Percentiles rank a stretch among this genome's conserved stretches.
phyloP scores from a whole-genome alignment of 306 rosid species.

The Malus asiatica region DNA sequence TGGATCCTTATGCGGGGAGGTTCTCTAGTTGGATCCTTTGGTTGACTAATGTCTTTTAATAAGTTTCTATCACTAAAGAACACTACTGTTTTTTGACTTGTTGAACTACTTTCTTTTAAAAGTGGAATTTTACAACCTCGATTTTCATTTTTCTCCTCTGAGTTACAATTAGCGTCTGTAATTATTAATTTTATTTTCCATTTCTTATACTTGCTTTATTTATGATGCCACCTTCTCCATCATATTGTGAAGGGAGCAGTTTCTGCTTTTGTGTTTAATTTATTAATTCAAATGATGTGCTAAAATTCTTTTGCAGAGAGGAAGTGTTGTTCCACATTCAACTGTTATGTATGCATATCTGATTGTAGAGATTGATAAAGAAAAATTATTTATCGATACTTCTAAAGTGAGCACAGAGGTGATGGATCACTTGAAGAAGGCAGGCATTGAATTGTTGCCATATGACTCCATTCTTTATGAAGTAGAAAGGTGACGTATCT shows the following conservation, averaged over 20 bases:
- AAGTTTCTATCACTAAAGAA: background rate
- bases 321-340: no score
- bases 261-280: conserved; percentile 26
- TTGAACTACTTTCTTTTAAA: background rate
- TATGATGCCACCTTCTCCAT: conserved; percentile 47
- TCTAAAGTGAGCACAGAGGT: no score
- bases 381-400: no score
- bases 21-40: conserved; percentile 23
- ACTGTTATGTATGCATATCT: no score
- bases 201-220: conserved; percentile 15
- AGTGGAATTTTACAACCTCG: background rate
- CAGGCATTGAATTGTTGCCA: no score
- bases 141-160: background rate
- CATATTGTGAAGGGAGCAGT: conserved; percentile 91
- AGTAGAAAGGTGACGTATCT: no score
- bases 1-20: conserved; percentile 98
- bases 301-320: no score
- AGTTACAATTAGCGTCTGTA: background rate
- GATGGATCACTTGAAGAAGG: no score
- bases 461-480: no score
- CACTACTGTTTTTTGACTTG: background rate
- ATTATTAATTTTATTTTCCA: background rate
- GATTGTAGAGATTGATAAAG: no score
- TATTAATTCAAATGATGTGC: no score
- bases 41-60: conserved; percentile 47